Percentiles rank a stretch among this genome's conserved stretches.
Conservation (phyloP, 2,329 filamentous ascomycete species). For the Cladosporium oxysporum region DNA sequence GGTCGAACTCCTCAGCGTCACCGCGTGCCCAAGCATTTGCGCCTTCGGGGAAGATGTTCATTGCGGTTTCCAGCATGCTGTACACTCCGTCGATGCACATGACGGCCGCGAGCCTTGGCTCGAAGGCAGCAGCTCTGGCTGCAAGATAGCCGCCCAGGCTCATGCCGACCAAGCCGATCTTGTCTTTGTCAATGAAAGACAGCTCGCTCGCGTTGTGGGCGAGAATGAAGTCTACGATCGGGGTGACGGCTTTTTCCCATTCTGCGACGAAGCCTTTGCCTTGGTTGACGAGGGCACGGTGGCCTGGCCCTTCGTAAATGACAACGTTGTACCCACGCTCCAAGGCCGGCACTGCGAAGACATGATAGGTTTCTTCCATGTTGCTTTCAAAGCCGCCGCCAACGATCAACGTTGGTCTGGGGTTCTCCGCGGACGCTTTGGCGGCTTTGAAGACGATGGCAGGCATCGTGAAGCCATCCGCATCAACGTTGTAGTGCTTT, state of each 20-base stretch:
- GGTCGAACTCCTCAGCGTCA: constrained; percentile 14
- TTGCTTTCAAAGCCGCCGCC: constrained; percentile 36
- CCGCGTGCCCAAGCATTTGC: constrained; percentile 8
- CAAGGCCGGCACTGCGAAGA: constrained; percentile 31
- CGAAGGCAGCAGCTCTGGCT: constrained; percentile 34
- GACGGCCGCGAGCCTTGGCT: constrained; percentile 35
- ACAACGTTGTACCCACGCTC: constrained; percentile 37
- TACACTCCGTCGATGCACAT: constrained; percentile 28
- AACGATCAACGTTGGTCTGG: constrained; percentile 29
- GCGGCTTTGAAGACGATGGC: constrained; percentile 20
- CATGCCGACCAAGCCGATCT: constrained; percentile 33
- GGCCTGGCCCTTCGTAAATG: constrained; percentile 40
- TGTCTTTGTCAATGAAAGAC: constrained; percentile 29
- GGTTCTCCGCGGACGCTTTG: constrained; percentile 8
- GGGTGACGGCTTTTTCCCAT: constrained; percentile 36
- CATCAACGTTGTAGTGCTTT: constrained; percentile 13
- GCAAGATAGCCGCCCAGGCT: constrained; percentile 39
- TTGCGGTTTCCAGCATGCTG: background rate
- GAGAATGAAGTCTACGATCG: constrained; percentile 36
- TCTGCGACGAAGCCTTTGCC: constrained; percentile 34
- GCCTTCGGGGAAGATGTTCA: constrained; percentile 2
- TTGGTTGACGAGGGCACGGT: constrained; percentile 32
- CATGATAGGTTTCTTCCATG: constrained; percentile 35
- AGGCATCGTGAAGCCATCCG: constrained; percentile 19
- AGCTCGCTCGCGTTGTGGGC: constrained; percentile 17